Conservation (phyloP, 1,284 basidiomycete genomes). For the Puccinia horiana region DNA sequence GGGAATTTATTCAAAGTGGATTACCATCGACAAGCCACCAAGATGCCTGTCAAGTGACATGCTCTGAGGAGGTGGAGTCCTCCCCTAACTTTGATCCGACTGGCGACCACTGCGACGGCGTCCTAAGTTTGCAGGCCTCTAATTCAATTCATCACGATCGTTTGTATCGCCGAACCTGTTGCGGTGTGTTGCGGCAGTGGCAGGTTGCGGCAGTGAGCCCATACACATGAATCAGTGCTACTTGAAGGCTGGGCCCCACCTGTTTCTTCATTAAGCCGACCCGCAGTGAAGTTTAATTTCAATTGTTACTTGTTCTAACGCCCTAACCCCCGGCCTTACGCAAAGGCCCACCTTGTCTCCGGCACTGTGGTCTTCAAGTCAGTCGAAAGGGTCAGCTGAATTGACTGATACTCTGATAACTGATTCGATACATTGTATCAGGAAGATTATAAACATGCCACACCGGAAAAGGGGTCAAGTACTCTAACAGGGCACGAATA, state of each 20-base stretch:
- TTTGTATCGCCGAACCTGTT: conserved; percentile 13
- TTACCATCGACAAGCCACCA: not conserved
- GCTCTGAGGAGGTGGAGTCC: not conserved
- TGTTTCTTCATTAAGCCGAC: conserved; percentile 21
- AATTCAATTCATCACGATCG: conserved; percentile 5
- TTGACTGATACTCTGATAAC: conserved; percentile 22
- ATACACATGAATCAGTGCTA: not conserved
- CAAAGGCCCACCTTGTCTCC: conserved; percentile 20
- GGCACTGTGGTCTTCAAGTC: conserved; percentile 21
- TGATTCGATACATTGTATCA: conserved; percentile 21
- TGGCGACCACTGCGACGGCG: not conserved
- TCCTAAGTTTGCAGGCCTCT: not conserved
- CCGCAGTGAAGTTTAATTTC: conserved; percentile 31
- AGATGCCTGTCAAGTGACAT: not conserved
- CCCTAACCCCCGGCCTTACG: conserved; percentile 10
- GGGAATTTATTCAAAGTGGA: not conserved
- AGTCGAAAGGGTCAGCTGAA: conserved; percentile 8
- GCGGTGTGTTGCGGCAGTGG: no score
- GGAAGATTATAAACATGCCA: conserved; percentile 27
- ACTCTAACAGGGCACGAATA: not conserved
- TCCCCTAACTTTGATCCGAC: not conserved
- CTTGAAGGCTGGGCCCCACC: conserved; percentile 24
- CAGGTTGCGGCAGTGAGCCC: conserved; percentile 11
- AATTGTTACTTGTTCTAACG: conserved; percentile 31
- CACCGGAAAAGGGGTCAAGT: conserved; percentile 15